A percentile compares a stretch with the other conserved stretches of the same genome.
phyloP scores from a whole-genome alignment of 257 asterid species.

The Ehretia macrophylla region DNA sequence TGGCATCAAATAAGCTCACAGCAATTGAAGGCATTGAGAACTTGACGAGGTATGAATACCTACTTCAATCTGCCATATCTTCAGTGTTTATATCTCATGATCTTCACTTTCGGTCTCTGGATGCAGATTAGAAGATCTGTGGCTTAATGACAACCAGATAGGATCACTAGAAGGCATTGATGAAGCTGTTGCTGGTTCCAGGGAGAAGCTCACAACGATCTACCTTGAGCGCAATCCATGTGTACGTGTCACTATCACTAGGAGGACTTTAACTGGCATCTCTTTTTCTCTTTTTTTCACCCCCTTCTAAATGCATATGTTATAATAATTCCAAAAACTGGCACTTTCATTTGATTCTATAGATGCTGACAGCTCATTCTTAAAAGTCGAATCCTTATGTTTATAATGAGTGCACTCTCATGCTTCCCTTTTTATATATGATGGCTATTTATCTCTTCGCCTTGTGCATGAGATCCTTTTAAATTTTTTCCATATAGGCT shows the following conservation, averaged over 20 bases:
- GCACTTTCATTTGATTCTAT: too few relatives aligned
- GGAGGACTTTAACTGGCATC: conserved; percentile 1
- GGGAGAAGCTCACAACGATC: conserved; percentile 71
- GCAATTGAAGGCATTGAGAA: conserved; percentile 58
- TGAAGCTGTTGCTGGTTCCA: conserved; percentile 68
- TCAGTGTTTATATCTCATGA: conserved; percentile 1
- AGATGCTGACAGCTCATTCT: too few relatives aligned
- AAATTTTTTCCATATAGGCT: too few relatives aligned
- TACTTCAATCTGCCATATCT: background rate
- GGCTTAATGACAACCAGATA: conserved; percentile 94
- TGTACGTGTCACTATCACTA: conserved; percentile 40
- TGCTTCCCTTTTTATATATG: too few relatives aligned
- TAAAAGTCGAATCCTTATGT: too few relatives aligned
- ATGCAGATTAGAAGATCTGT: conserved; percentile 84
- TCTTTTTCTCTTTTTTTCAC: conserved; percentile 2
- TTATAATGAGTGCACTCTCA: too few relatives aligned
- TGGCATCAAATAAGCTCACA: conserved; percentile 83
- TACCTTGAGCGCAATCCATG: conserved; percentile 98
- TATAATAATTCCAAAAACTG: background rate
- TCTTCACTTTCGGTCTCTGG: conserved; percentile 20
- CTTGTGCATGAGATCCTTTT: too few relatives aligned
- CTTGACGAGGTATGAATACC: conserved; percentile 48
- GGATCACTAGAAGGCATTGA: conserved; percentile 59
- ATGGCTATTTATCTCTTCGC: too few relatives aligned
- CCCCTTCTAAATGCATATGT: conserved; percentile 1